Evolutionary conservation across 2,329 filamentous ascomycete species (phyloP), one percentile per base, ranked within the genome.

Genomic region (Geoglossum cookeanum): DNA sequence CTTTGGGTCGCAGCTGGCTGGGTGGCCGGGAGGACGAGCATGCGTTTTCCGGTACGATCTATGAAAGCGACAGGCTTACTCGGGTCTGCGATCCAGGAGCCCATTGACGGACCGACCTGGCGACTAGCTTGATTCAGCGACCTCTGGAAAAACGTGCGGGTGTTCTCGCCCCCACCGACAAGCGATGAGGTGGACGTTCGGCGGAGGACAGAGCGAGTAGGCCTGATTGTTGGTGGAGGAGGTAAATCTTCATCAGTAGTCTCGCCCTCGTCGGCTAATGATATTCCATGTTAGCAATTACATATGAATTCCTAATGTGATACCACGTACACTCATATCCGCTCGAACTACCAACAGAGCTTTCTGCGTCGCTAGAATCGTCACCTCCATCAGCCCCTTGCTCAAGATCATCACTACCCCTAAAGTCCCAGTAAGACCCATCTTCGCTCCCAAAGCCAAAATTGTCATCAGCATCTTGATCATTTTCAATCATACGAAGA

Each of bases 401-500:
- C 4, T 37, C 64, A 48, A 63, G 61, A 55, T 74, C 72, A 29
- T 75, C 72, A 49, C 69, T 71, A 58, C 76, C 74, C 58, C 74
- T 71, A 61, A 77, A 78, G 64, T 84, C 81, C 81, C 81, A 85
- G 63, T 79, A 83, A 1, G 78, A 80, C 45, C 73, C 73, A 47
- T 62, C 62, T 49, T 71, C 69, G 17, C 68, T 68, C 56, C 66
- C 67, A 58, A 68, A 68, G 48, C 62, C 60, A 27, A 75, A 78
- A 59, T 75, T 75, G 3, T 75, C 80, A 59, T 80, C 77, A 55
- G 78, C 72, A 55, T 75, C 74, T n/a, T 72, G 71, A 61, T 87
- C 81, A 61, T 78, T 76, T 65, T 89, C 84, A 61, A 90, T 84
- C 70, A 87, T 81, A 47, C 79, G 78, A 61, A 84, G 83, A 64